Conservation (phyloP, 805 yeast species). For the Hanseniaspora hatyaiensis region DNA sequence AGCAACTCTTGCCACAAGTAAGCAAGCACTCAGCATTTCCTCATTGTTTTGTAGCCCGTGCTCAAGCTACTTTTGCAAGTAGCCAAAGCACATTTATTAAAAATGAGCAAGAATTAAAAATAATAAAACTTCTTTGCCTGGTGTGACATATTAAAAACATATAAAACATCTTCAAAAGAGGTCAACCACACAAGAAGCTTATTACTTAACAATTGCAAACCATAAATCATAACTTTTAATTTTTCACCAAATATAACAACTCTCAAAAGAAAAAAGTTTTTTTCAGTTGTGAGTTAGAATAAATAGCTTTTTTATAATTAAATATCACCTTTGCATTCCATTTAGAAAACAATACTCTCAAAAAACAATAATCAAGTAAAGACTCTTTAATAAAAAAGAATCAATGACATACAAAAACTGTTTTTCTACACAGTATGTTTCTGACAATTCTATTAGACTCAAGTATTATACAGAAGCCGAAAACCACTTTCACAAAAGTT, state of each 20-base stretch:
- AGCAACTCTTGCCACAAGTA: background rate
- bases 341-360: conserved; percentile 9
- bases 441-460: conserved; percentile 14
- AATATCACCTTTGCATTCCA: conserved; percentile 17
- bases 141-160: conserved; percentile 1
- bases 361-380: conserved; percentile 15
- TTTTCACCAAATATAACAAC: conserved; percentile 9
- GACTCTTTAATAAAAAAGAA: conserved; percentile 1
- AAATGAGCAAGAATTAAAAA: conserved; percentile 8
- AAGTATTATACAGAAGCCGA: conserved; percentile 9
- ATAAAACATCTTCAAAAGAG: conserved; percentile 9
- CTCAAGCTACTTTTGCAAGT: too few species aligned
- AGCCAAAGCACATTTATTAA: background rate
- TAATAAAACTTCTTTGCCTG: background rate
- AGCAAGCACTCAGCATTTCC: conserved; percentile 10
- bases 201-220: conserved; percentile 6
- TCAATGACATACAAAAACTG: conserved; percentile 16
- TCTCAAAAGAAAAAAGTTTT: background rate
- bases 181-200: background rate
- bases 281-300: too few species aligned
- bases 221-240: conserved; percentile 16
- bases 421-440: conserved; percentile 5
- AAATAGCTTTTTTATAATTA: conserved; percentile 9
- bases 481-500: conserved; percentile 15
- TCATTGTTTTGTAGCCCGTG: conserved; percentile 11